Percentiles rank a stretch among this genome's conserved stretches.
Conservation (phyloP, 1,284 basidiomycete species). For the Veloboletus limbatus region DNA sequence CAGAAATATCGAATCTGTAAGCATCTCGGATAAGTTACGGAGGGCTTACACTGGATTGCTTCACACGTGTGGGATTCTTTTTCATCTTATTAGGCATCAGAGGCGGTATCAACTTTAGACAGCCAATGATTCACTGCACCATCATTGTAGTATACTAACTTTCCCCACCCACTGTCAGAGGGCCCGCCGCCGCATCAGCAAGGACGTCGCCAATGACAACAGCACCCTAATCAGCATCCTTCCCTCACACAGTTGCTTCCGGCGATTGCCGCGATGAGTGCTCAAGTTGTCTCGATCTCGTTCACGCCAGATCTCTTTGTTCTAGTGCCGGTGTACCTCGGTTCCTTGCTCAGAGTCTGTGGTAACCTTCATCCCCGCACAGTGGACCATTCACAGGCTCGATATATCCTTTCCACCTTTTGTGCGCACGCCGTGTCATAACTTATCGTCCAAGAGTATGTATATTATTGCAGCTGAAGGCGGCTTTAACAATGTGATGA, state of each 20-base stretch:
- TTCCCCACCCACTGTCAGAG: not conserved
- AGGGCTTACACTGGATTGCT: too few relatives aligned
- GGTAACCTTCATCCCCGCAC: conserved; percentile 7
- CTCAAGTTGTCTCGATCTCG: conserved; percentile 5
- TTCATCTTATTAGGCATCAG: too few relatives aligned
- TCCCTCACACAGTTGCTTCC: not conserved
- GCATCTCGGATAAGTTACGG: too few relatives aligned
- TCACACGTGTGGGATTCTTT: conserved; percentile 1
- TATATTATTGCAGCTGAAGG: too few relatives aligned
- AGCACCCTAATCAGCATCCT: not conserved
- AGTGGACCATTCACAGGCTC: not conserved
- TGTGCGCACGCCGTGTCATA: too few relatives aligned
- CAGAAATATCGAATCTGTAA: too few relatives aligned
- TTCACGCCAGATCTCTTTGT: conserved; percentile 5
- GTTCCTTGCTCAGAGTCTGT: not conserved
- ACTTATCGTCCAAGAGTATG: too few relatives aligned
- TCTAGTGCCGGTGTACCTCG: conserved; percentile 4
- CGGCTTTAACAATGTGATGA: not conserved
- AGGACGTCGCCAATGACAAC: conserved; percentile 14
- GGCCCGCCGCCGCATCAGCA: too few relatives aligned
- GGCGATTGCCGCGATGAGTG: conserved; percentile 16
- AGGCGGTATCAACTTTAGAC: not conserved
- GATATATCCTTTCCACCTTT: not conserved
- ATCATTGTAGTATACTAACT: not conserved
- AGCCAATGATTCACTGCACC: conserved; percentile 5